Conservation (phyloP, 345 rosid genomes). For the Euclidium syriacum region DNA sequence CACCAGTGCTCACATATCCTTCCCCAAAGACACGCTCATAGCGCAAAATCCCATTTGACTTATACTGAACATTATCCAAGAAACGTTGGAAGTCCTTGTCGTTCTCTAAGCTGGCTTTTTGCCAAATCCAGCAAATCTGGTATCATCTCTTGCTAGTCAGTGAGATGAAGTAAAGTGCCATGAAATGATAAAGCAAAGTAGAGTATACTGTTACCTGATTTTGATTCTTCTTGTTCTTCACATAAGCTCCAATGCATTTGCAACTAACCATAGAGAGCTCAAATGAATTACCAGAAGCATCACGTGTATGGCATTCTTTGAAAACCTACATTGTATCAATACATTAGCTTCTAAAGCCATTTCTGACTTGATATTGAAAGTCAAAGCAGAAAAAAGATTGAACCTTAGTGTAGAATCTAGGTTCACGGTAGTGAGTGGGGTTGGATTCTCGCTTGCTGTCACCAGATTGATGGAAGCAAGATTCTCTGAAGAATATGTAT, state of each 20-base stretch:
- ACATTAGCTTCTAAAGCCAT: background rate
- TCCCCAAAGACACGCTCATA: conserved; percentile 87
- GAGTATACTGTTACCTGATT: conserved; percentile 58
- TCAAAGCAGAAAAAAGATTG: background rate
- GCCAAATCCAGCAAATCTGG: conserved; percentile 96
- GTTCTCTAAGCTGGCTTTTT: conserved; percentile 59
- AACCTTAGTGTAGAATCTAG: conserved; percentile 93
- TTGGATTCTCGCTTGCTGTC: conserved; percentile 66
- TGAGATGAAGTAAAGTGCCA: background rate
- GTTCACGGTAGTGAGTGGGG: conserved; percentile 96
- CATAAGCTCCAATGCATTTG: conserved; percentile 98
- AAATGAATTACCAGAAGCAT: conserved; percentile 53
- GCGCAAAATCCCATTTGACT: conserved; percentile 67
- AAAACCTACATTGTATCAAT: conserved; percentile 50
- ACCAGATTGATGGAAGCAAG: conserved; percentile 97
- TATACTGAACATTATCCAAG: conserved; percentile 91
- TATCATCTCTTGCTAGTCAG: conserved; percentile 13
- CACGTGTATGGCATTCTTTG: conserved; percentile 51
- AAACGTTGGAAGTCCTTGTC: conserved; percentile 86
- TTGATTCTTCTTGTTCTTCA: conserved; percentile 81
- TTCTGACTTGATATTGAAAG: background rate
- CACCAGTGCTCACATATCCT: conserved; percentile 96
- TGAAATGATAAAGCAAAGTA: background rate
- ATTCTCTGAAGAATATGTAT: conserved; percentile 83
- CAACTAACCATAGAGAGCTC: conserved; percentile 72